Conservation (phyloP, 345 rosid genomes). For the Melaleuca quinquenervia region DNA sequence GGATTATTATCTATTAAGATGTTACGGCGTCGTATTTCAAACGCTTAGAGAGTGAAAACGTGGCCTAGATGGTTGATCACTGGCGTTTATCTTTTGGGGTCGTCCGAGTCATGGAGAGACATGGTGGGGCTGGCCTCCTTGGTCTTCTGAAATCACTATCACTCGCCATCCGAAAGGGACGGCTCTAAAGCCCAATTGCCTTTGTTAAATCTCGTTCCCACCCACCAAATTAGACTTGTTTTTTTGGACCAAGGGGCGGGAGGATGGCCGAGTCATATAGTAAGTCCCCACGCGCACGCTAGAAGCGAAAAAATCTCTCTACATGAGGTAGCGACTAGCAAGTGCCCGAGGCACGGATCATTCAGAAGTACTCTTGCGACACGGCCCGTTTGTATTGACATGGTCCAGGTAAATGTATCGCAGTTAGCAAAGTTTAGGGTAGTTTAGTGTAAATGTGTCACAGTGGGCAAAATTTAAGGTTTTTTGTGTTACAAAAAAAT, state of each 20-base stretch:
- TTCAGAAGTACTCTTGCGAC: not conserved
- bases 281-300: not conserved
- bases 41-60: not conserved
- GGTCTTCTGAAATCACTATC: not conserved
- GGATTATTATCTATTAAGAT: not conserved
- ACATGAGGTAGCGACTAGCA: not conserved
- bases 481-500: too few relatives aligned
- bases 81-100: not conserved
- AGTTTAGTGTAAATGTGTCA: too few relatives aligned
- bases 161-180: not conserved
- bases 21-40: not conserved
- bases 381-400: not conserved
- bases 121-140: not conserved
- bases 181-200: not conserved
- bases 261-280: not conserved
- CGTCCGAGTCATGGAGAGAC: not conserved
- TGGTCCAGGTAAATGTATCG: too few relatives aligned
- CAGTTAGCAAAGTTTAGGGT: too few relatives aligned
- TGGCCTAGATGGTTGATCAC: not conserved
- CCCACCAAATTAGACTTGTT: not conserved
- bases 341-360: not conserved
- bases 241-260: not conserved
- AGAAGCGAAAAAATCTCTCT: not conserved
- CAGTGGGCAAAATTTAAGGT: too few relatives aligned
- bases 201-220: not conserved